Conservation (phyloP, 176 grass and related monocot species). For the Phoenix dactylifera region DNA sequence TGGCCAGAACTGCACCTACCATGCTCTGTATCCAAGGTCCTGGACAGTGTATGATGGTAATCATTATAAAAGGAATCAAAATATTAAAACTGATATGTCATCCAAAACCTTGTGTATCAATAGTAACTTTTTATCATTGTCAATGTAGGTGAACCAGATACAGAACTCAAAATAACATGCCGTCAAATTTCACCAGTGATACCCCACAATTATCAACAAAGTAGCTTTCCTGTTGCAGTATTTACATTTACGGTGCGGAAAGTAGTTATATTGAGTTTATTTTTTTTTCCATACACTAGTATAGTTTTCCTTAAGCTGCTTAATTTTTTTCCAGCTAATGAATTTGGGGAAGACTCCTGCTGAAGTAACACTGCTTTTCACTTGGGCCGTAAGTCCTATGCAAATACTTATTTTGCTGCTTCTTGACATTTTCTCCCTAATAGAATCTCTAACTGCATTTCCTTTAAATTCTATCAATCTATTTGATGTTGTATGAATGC, state of each 20-base stretch:
- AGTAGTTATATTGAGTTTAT: too few relatives aligned
- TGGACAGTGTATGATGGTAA: slow-evolving; percentile 95
- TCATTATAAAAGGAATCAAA: slow-evolving; percentile 1
- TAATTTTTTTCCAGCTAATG: slow-evolving; percentile 45
- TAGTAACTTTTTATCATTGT: slow-evolving; percentile 8
- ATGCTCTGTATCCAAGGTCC: slow-evolving; percentile 89
- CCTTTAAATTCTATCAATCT: too few relatives aligned
- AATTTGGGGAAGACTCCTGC: slow-evolving; percentile 58
- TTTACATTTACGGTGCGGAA: slow-evolving; percentile 86
- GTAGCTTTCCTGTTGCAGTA: slow-evolving; percentile 85
- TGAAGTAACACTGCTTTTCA: slow-evolving; percentile 82
- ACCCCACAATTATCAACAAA: slow-evolving; percentile 94
- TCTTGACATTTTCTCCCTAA: too few relatives aligned
- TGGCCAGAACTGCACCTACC: slow-evolving; percentile 61
- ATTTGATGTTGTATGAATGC: too few relatives aligned
- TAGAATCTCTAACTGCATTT: too few relatives aligned
- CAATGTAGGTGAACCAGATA: slow-evolving; percentile 73
- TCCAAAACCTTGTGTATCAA: too few relatives aligned
- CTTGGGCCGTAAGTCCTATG: slow-evolving; percentile 83
- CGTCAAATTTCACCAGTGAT: slow-evolving; percentile 95
- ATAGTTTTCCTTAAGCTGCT: slow-evolving; percentile 1
- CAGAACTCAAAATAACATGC: slow-evolving; percentile 82
- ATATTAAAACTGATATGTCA: too few relatives aligned
- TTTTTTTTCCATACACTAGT: too few relatives aligned
- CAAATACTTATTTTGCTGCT: too few relatives aligned